phyloP scores from a whole-genome alignment of 1,284 basidiomycete genomes.

The Stereum hirsutum region DNA sequence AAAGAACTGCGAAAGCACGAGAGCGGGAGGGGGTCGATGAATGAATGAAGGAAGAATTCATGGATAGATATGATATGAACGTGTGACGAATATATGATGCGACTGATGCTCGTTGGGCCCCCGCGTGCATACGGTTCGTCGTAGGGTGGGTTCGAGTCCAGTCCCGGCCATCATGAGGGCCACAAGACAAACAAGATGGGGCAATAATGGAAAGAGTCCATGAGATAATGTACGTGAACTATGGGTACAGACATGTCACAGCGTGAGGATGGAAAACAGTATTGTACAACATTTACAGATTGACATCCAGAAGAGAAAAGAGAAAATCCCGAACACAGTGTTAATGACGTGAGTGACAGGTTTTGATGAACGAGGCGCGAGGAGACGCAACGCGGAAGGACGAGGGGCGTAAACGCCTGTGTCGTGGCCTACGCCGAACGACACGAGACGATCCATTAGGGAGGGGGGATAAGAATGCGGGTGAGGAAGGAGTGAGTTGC shows the following conservation, averaged over 20 bases:
- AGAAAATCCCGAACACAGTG: neutral
- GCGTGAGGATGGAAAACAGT: no score
- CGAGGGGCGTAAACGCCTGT: no score
- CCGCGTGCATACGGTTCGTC: no score
- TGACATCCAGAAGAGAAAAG: neutral
- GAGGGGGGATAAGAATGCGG: neutral
- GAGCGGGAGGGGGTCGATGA: neutral
- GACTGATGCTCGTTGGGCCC: no score
- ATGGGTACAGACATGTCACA: neutral
- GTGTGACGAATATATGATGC: no score
- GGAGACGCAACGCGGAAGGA: neutral
- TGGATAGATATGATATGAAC: neutral
- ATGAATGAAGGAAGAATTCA: neutral
- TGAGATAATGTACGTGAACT: neutral
- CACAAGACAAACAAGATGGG: neutral
- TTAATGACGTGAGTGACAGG: no score
- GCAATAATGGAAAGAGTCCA: neutral
- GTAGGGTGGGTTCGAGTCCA: no score
- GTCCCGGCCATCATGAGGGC: neutral
- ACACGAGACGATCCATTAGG: slow-evolving; percentile 5
- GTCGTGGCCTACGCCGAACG: slow-evolving; percentile 5
- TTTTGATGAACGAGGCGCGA: neutral
- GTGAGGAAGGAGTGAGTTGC: neutral
- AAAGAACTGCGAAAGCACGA: slow-evolving; percentile 2
- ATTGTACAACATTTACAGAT: neutral